These are phyloP conservation scores for Candida bentonensis DNA, from an alignment of 805 yeast genomes.

Conservation along the genomic window DNA sequence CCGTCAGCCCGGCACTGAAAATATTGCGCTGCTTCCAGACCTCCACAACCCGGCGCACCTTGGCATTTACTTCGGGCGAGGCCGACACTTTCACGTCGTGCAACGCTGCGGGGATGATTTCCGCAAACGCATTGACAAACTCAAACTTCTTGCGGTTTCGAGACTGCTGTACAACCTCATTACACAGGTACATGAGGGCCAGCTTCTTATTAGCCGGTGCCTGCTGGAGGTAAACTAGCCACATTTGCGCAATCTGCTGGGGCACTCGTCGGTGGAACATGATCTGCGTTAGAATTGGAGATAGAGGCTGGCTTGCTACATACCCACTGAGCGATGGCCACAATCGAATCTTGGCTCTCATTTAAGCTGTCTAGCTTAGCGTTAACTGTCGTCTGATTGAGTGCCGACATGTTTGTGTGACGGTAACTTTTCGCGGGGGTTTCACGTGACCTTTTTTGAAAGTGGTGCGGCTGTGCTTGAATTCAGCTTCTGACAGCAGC, in stretches of 20 bases:
- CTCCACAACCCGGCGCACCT: constrained; percentile 40
- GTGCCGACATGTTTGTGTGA: constrained; percentile 20
- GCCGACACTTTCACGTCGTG: constrained; percentile 22
- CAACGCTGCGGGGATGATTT: constrained; percentile 26
- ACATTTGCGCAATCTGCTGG: constrained; percentile 34
- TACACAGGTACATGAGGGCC: constrained; percentile 54
- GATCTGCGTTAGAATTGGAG: constrained; percentile 10
- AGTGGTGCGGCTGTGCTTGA: too few relatives aligned
- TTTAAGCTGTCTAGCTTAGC: constrained; percentile 24
- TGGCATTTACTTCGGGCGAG: constrained; percentile 32
- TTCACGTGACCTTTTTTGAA: too few relatives aligned
- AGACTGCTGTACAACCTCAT: constrained; percentile 73
- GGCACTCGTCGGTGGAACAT: constrained; percentile 53
- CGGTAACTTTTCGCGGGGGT: too few relatives aligned
- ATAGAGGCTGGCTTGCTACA: constrained; percentile 10
- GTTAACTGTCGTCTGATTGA: constrained; percentile 12
- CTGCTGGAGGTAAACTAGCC: constrained; percentile 30
- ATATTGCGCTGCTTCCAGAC: constrained; percentile 58
- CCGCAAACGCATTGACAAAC: constrained; percentile 43
- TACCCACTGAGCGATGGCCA: constrained; percentile 61
- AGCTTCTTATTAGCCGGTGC: constrained; percentile 31
- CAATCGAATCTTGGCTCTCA: constrained; percentile 61
- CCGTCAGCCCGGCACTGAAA: constrained; percentile 13
- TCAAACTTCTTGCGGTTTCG: constrained; percentile 46
- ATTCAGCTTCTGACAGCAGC: too few relatives aligned